These are phyloP conservation scores for Boletus eberwhitei DNA, from an alignment of 768 basidiomycete species.

Conservation along the genomic window DNA sequence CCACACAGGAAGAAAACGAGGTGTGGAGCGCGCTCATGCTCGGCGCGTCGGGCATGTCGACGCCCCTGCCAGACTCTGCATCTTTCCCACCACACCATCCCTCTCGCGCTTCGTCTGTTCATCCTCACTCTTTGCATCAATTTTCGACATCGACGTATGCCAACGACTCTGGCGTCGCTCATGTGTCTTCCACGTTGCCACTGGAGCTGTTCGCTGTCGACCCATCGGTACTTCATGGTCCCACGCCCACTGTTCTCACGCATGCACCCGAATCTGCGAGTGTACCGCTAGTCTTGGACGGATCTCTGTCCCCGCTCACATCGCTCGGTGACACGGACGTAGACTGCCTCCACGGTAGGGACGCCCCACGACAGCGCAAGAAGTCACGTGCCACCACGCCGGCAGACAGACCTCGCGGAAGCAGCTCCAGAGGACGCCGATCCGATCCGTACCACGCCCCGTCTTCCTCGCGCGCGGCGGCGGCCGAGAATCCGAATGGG, in stretches of 20 bases:
- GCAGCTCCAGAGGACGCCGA: background rate
- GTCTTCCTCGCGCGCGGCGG: background rate
- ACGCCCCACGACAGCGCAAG: background rate
- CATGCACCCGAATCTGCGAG: background rate
- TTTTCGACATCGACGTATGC: background rate
- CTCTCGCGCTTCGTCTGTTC: constrained; percentile 2
- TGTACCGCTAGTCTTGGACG: background rate
- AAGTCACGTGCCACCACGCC: background rate
- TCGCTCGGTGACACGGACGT: constrained; percentile 8
- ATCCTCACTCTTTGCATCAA: background rate
- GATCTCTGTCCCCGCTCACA: constrained; percentile 16
- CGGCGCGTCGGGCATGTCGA: constrained; percentile 10
- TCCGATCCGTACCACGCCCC: background rate
- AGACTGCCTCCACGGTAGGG: background rate
- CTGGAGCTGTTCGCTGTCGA: background rate
- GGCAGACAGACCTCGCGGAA: background rate
- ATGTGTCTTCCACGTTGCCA: background rate
- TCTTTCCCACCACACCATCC: background rate
- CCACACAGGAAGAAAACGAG: constrained; percentile 21
- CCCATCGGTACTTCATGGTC: constrained; percentile 12
- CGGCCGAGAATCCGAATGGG: background rate
- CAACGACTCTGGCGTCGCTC: background rate
- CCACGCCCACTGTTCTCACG: background rate
- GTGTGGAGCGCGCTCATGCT: constrained; percentile 20
- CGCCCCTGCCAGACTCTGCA: background rate